Evolutionary conservation across 257 asterid genomes (phyloP).

Genomic region (Orobanche coerulescens): DNA sequence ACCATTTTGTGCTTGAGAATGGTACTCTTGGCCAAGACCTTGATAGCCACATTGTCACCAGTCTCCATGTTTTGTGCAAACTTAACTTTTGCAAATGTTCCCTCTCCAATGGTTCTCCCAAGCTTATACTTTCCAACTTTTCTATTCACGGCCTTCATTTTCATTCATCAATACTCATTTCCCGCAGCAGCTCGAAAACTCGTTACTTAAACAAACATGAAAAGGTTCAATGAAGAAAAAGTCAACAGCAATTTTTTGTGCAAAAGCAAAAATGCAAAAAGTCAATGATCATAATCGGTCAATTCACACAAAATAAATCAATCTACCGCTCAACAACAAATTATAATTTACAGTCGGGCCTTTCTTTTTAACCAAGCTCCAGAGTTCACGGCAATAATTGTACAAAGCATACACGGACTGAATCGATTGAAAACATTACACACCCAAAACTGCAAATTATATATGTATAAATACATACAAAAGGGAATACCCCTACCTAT

Average conservation of each 20-base stretch:
- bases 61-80: slow-evolving; percentile 67
- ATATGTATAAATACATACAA: background rate
- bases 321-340: background rate
- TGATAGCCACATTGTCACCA: slow-evolving; percentile 75
- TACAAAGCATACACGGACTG: slow-evolving; percentile 7
- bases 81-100: slow-evolving; percentile 91
- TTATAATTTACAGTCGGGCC: background rate
- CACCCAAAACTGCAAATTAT: background rate
- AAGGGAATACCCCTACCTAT: background rate
- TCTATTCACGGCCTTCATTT: slow-evolving; percentile 51
- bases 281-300: background rate
- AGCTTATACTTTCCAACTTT: slow-evolving; percentile 81
- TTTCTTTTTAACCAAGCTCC: background rate
- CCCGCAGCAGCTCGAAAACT: slow-evolving; percentile 17
- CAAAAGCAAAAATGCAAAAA: slow-evolving; percentile 11
- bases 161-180: slow-evolving; percentile 32
- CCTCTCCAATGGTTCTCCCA: slow-evolving; percentile 87
- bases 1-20: slow-evolving; percentile 90
- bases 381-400: background rate
- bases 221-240: background rate
- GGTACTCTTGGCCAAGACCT: slow-evolving; percentile 77
- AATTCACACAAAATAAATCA: background rate
- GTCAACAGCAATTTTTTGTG: background rate
- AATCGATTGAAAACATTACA: background rate
- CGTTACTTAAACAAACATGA: slow-evolving; percentile 7